phyloP scores from a whole-genome alignment of 192 early-diverging fungal species.

The Thamnidium elegans region DNA sequence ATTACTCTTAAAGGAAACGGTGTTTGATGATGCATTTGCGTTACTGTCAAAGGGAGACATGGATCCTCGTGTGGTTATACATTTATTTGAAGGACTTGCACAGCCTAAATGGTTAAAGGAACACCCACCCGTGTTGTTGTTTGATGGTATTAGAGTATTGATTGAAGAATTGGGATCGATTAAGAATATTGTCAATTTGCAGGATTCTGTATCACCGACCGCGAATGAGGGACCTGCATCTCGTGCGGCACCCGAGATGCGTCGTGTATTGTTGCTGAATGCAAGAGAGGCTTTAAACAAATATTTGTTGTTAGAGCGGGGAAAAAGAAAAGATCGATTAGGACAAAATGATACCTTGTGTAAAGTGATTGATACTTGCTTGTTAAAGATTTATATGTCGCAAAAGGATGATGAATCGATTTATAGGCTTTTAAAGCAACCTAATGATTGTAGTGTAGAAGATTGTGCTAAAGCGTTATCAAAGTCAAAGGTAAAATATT shows the following conservation, averaged over 20 bases:
- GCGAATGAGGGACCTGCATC: background rate
- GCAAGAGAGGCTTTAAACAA: conserved; percentile 55
- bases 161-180: conserved; percentile 38
- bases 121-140: conserved; percentile 33
- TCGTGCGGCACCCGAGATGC: conserved; percentile 33
- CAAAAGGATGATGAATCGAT: conserved; percentile 20
- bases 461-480: conserved; percentile 47
- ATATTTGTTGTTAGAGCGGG: conserved; percentile 49
- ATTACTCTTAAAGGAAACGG: conserved; percentile 55
- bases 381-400: conserved; percentile 49
- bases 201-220: background rate
- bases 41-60: conserved; percentile 61
- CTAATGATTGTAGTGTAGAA: conserved; percentile 48
- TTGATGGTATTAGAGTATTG: conserved; percentile 38
- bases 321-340: conserved; percentile 15
- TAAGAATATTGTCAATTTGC: conserved; percentile 38
- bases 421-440: conserved; percentile 33
- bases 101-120: conserved; percentile 25
- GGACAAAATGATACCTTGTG: conserved; percentile 11
- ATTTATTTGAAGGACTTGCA: conserved; percentile 45
- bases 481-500: conserved; percentile 39
- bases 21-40: conserved; percentile 65
- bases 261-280: conserved; percentile 49
- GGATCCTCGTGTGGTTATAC: conserved; percentile 57
- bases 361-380: conserved; percentile 48